These are phyloP conservation scores for Pleodorina starrii DNA, from an alignment of 139 green algal species.

Conservation along the genomic window DNA sequence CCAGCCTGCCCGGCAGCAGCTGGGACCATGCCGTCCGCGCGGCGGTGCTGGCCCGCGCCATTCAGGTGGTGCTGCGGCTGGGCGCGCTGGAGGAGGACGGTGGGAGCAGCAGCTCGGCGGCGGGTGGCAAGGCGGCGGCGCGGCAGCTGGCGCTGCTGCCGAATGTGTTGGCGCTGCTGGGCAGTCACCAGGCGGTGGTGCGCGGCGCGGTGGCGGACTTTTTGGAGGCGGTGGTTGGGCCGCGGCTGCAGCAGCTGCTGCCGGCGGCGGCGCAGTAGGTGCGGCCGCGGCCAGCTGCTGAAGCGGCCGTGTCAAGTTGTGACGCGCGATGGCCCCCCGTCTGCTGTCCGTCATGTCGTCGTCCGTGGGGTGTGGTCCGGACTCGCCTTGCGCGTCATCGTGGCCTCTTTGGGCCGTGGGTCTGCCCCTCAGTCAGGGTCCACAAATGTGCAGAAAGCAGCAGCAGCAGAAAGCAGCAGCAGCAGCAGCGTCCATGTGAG, in stretches of 20 bases:
- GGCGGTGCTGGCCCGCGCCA: constrained; percentile 1
- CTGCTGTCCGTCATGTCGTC: too few species aligned
- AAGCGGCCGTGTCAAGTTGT: too few species aligned
- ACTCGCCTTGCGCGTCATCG: too few species aligned
- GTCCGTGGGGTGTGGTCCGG: too few species aligned
- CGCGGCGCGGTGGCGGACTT: constrained; percentile 40
- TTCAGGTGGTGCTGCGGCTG: neutral
- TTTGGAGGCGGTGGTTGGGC: constrained; percentile 33
- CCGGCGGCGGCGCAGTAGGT: too few species aligned
- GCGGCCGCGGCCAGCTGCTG: too few species aligned
- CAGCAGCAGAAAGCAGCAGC: too few species aligned
- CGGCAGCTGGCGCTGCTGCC: constrained; percentile 17
- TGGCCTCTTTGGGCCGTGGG: too few species aligned
- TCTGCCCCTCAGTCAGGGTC: too few species aligned
- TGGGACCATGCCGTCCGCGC: constrained; percentile 47
- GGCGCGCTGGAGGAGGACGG: neutral
- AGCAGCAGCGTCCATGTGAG: too few species aligned
- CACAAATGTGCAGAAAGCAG: too few species aligned
- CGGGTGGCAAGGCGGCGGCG: neutral
- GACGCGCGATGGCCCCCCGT: too few species aligned
- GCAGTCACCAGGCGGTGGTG: constrained; percentile 41
- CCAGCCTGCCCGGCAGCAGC: constrained; percentile 9
- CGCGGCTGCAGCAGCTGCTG: neutral
- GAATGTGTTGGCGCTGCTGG: constrained; percentile 35
- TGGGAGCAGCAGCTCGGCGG: neutral